phyloP scores from a whole-genome alignment of 495 filamentous ascomycete genomes.

The Aspergillus leporis region DNA sequence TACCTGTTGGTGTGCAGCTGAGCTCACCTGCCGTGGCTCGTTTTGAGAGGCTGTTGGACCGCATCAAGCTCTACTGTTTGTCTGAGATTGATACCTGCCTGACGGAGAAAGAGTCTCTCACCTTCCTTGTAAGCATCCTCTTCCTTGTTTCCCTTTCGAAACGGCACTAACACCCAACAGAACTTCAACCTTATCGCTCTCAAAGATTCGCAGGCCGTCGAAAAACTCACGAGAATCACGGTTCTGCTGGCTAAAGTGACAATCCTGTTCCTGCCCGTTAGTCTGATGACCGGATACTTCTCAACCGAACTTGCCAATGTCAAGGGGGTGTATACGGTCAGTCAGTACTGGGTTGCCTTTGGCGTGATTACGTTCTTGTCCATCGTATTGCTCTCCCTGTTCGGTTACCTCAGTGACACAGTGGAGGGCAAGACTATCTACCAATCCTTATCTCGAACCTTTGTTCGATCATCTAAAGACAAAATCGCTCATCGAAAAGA shows the following conservation, averaged over 20 bases:
- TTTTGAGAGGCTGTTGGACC: slow-evolving; percentile 75
- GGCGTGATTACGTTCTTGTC: slow-evolving; percentile 66
- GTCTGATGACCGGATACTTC: slow-evolving; percentile 84
- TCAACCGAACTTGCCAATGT: slow-evolving; percentile 66
- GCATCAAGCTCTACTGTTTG: slow-evolving; percentile 75
- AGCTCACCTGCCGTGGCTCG: slow-evolving; percentile 66
- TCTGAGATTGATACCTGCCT: slow-evolving; percentile 79
- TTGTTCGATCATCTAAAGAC: slow-evolving; percentile 38
- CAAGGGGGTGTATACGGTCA: slow-evolving; percentile 55
- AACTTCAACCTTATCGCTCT: slow-evolving; percentile 88
- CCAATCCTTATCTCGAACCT: slow-evolving; percentile 39
- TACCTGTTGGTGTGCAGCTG: slow-evolving; percentile 56
- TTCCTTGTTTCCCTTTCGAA: not conserved
- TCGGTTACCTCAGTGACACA: slow-evolving; percentile 49
- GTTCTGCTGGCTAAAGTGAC: slow-evolving; percentile 82
- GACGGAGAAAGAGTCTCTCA: slow-evolving; percentile 74
- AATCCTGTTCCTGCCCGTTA: slow-evolving; percentile 82
- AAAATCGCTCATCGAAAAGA: slow-evolving; percentile 20
- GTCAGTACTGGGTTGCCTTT: slow-evolving; percentile 73
- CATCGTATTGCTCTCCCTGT: slow-evolving; percentile 53
- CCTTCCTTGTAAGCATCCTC: slow-evolving; percentile 58
- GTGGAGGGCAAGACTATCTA: slow-evolving; percentile 55
- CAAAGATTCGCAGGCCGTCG: slow-evolving; percentile 77
- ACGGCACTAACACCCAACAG: slow-evolving; percentile 40
- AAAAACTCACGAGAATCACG: slow-evolving; percentile 75